Conservation (phyloP, 495 filamentous ascomycete species). For the Emericellopsis terricola region DNA sequence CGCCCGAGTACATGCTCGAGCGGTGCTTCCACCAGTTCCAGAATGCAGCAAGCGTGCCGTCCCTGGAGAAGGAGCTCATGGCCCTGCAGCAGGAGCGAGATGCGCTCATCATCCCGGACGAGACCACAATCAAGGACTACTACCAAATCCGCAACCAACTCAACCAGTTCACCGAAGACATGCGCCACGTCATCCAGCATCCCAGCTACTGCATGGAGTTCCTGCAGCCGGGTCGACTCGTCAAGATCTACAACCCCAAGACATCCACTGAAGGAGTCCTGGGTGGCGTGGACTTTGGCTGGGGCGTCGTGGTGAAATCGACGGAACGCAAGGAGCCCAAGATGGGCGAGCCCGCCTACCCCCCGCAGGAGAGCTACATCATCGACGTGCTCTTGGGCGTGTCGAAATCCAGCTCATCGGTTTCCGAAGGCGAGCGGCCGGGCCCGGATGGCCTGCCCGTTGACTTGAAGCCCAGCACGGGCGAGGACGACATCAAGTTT, state of each 20-base stretch:
- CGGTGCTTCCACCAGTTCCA: conserved; percentile 97
- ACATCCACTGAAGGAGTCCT: conserved; percentile 3
- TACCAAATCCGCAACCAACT: conserved; percentile 72
- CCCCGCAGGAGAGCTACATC: conserved; percentile 54
- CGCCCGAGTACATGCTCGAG: conserved; percentile 92
- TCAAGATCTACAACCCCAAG: conserved; percentile 63
- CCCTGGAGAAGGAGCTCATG: conserved; percentile 61
- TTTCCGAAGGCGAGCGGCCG: conserved; percentile 12
- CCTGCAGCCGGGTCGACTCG: conserved; percentile 62
- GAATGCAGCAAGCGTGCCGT: conserved; percentile 68
- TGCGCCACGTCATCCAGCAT: conserved; percentile 75
- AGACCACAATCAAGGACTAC: conserved; percentile 78
- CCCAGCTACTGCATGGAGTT: conserved; percentile 68
- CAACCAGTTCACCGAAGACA: conserved; percentile 62
- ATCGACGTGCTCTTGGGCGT: conserved; percentile 70
- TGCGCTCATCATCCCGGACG: conserved; percentile 61
- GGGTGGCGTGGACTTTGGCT: conserved; percentile 58
- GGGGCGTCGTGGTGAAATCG: conserved; percentile 70
- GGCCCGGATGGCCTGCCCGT: conserved; percentile 16
- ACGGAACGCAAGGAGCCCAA: conserved; percentile 40
- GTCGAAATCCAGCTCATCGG: conserved; percentile 30
- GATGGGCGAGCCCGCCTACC: conserved; percentile 40
- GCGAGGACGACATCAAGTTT: conserved; percentile 30
- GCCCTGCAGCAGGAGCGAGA: conserved; percentile 54
- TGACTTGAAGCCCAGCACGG: conserved; percentile 9